Conservation (phyloP, 2,329 filamentous ascomycete species). For the Drechslerella coelobrocha region DNA sequence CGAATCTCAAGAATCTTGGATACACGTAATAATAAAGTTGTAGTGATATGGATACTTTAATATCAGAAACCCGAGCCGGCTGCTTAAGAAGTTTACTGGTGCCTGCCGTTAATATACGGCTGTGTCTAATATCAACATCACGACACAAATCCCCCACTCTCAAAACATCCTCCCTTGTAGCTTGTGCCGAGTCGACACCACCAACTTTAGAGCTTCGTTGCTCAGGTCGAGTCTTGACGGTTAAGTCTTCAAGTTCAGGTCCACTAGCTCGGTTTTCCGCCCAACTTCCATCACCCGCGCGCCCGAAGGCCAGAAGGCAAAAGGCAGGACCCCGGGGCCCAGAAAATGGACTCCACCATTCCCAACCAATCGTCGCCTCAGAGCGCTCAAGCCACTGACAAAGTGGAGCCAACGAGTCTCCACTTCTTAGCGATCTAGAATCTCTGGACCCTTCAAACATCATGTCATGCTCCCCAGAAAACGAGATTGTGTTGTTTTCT, state of each 20-base stretch:
- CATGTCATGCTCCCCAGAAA: too few relatives aligned
- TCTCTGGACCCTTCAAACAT: neutral
- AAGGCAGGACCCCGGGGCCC: neutral
- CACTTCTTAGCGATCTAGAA: neutral
- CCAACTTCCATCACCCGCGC: neutral
- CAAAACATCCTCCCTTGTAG: too few relatives aligned
- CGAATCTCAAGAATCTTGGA: constrained; percentile 33
- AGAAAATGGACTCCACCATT: neutral
- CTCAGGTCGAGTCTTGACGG: too few relatives aligned
- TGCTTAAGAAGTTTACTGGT: neutral
- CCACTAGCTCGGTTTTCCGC: too few relatives aligned
- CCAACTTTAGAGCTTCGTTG: too few relatives aligned
- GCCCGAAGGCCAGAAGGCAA: neutral
- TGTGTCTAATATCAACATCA: too few relatives aligned
- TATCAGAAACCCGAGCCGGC: too few relatives aligned
- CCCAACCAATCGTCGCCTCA: neutral
- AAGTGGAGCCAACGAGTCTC: neutral
- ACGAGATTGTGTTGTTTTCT: neutral
- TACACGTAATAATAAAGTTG: neutral
- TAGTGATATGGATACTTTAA: neutral
- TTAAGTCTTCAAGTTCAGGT: too few relatives aligned
- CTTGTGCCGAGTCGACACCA: too few relatives aligned
- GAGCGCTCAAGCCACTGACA: neutral
- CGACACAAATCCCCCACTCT: too few relatives aligned
- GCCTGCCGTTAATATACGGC: too few relatives aligned